Evolutionary conservation across 2,329 filamentous ascomycete genomes (phyloP).

Genomic region (Hypoxylon sp.): DNA sequence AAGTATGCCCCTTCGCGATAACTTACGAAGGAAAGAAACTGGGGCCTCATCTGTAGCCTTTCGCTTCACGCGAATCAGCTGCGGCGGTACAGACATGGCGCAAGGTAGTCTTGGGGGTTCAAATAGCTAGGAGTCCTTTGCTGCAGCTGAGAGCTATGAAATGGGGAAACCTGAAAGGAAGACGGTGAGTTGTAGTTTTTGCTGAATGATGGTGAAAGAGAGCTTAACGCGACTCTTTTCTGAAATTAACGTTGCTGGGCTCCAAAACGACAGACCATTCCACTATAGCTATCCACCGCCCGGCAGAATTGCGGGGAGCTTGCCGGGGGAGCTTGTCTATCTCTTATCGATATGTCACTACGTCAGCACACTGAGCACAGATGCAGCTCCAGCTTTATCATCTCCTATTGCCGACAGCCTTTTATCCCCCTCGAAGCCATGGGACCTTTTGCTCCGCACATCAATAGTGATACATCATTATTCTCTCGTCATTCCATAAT

Average conservation of each 20-base stretch:
- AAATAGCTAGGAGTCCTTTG: background rate
- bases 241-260: slow-evolving; percentile 10
- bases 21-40: slow-evolving; percentile 67
- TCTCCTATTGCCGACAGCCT: slow-evolving; percentile 8
- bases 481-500: slow-evolving; percentile 1
- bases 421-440: background rate
- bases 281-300: slow-evolving; percentile 24
- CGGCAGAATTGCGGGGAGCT: slow-evolving; percentile 33
- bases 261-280: background rate
- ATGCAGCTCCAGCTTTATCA: too few species aligned
- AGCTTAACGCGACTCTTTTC: background rate
- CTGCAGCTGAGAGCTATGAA: background rate
- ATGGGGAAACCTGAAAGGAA: background rate
- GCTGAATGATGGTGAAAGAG: slow-evolving; percentile 6
- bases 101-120: background rate
- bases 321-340: too few species aligned
- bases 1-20: background rate
- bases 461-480: slow-evolving; percentile 2
- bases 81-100: slow-evolving; percentile 67
- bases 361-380: too few species aligned
- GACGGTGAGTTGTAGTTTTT: background rate
- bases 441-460: slow-evolving; percentile 33
- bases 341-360: slow-evolving; percentile 13
- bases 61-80: slow-evolving; percentile 71
- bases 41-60: slow-evolving; percentile 66